Base-by-base conservation (phyloP, 2,329 filamentous ascomycete species). In the Alternaria sp. region DNA sequence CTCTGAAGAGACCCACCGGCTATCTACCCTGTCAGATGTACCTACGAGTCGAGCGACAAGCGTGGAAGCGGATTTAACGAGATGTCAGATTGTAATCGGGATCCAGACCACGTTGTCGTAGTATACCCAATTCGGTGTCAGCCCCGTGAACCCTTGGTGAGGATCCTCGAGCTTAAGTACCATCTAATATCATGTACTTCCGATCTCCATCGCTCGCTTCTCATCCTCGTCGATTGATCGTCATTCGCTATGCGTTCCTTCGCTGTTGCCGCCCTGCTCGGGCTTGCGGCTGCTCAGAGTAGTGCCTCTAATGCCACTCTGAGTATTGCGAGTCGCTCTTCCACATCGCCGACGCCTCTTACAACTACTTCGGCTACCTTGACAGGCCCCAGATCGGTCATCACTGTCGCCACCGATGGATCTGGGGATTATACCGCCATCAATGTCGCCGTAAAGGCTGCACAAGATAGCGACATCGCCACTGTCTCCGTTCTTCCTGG, bases 341-440 rank as follows among this genome's bases (percentile, higher is more conserved):
- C 59, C 4, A 40, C 28, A 43, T 30, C 47, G n/a, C 17, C 54
- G 6, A 50, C 28, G 19, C 12, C 44, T 17, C 32, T 43, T 9
- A 25, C 40, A n/a, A 51, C 54, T 12, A 50, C 62, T 46, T 58
- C 61, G 21, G 36, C 57, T 17, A 59, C 66, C 3, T 26, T 55
- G 15, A 61, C 64, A 15, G 58, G 61, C n/a, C 10, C 52, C 6
- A 56, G 19, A 30, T 44, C 77, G 17, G 78, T 75, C 9, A 77
- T 85, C 30, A 83, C 82, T 1, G 83, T 85, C 54, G 82, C 82
- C 15, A 61, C 77, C 1, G 82, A 84, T 65, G 81, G 81, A 28
- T 80, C 76, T 21, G 82, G 79, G 19, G 81, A 84, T 51, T 85
- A 81, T 59, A 83, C 82, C 15, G 81, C 77, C 11, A 83, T 85